Evolutionary conservation across 768 basidiomycete genomes (phyloP).

Genomic region (Flagelloscypha sp.): DNA sequence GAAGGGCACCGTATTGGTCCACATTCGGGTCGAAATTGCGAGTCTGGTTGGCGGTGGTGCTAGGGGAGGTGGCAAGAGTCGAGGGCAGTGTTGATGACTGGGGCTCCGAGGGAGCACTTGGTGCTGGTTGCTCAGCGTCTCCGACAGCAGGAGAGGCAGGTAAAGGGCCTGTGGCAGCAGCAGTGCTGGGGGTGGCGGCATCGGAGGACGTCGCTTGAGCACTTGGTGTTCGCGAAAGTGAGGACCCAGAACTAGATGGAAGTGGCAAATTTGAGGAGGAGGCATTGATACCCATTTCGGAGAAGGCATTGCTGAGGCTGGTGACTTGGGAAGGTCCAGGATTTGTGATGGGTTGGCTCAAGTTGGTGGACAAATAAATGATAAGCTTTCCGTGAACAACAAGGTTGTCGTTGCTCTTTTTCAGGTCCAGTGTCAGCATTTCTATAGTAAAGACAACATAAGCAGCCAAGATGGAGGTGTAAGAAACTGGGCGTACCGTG

Average conservation of each 20-base stretch:
- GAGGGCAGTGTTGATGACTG: conserved; percentile 15
- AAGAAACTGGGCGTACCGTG: conserved; percentile 56
- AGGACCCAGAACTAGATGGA: conserved; percentile 29
- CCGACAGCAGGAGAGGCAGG: no score
- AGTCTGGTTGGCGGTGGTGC: conserved; percentile 42
- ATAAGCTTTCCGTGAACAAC: conserved; percentile 98
- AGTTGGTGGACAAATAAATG: conserved; percentile 90
- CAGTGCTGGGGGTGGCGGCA: conserved; percentile 29
- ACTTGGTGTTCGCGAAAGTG: conserved; percentile 58
- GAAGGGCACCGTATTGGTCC: conserved; percentile 89
- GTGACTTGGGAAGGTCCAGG: conserved; percentile 70
- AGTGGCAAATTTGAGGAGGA: conserved; percentile 46
- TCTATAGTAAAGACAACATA: conserved; percentile 38
- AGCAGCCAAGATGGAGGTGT: conserved; percentile 7
- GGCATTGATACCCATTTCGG: conserved; percentile 54
- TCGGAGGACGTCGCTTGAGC: conserved; percentile 53
- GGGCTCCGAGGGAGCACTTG: conserved; percentile 15
- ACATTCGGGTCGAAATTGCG: conserved; percentile 92
- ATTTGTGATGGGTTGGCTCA: conserved; percentile 75
- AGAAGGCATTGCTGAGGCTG: conserved; percentile 49
- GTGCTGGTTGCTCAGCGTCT: conserved; percentile 16
- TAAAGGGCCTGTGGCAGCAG: conserved; percentile 17
- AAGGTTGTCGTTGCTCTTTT: conserved; percentile 98
- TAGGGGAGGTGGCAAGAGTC: conserved; percentile 27
- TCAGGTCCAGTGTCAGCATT: conserved; percentile 93